These are phyloP conservation scores for Nannizziopsis barbatae DNA, from an alignment of 2,329 filamentous ascomycete species.

Conservation along the genomic window DNA sequence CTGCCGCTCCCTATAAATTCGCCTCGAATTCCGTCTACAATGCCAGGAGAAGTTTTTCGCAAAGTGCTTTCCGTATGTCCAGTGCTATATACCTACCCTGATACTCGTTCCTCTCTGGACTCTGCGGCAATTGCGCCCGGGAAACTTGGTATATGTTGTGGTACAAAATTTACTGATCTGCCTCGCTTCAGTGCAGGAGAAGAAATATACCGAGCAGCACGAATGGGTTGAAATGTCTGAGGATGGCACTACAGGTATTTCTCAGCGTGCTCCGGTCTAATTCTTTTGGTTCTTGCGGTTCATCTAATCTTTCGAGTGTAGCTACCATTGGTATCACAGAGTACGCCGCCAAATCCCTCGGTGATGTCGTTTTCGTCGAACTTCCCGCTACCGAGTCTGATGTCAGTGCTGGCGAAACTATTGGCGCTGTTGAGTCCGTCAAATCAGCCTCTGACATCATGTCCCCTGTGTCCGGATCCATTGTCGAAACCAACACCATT, in stretches of 20 bases:
- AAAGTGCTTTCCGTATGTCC: conserved; percentile 32
- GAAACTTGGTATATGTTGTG: neutral
- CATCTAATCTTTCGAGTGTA: conserved; percentile 23
- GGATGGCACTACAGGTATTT: conserved; percentile 64
- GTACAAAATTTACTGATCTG: conserved; percentile 2
- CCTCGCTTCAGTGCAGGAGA: conserved; percentile 35
- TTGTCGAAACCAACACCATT: conserved; percentile 59
- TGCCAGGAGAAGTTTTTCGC: conserved; percentile 29
- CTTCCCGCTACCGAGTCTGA: conserved; percentile 62
- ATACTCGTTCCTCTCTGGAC: neutral
- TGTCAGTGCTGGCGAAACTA: conserved; percentile 64
- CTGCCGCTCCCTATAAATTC: conserved; percentile 4
- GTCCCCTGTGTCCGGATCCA: conserved; percentile 67
- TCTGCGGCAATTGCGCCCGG: neutral
- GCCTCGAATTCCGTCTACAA: conserved; percentile 9
- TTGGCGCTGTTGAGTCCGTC: conserved; percentile 94
- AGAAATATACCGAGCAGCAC: conserved; percentile 93
- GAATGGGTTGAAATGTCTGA: conserved; percentile 90
- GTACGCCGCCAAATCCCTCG: conserved; percentile 84
- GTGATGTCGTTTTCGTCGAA: conserved; percentile 96
- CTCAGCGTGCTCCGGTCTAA: conserved; percentile 10
- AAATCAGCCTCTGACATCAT: conserved; percentile 98
- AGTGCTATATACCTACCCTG: neutral
- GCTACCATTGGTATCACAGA: conserved; percentile 71
- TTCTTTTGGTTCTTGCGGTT: conserved; percentile 25